Percentiles rank a stretch among this genome's conserved stretches.
Evolutionary conservation across 192 early-diverging fungal species (phyloP).

Genomic region (Coemansia sp.): DNA sequence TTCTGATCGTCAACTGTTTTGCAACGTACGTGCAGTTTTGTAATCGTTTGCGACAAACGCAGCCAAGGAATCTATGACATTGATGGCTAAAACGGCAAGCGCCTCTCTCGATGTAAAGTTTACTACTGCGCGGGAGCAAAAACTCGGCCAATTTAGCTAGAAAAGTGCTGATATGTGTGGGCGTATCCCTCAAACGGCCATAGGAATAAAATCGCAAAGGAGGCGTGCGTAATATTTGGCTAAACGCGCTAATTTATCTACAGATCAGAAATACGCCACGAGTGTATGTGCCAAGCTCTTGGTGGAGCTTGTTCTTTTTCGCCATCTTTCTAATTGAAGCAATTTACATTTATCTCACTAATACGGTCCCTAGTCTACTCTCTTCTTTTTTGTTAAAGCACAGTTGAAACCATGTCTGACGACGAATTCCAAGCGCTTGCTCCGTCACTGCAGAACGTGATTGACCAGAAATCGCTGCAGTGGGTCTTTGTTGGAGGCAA

Average conservation of each 20-base stretch:
- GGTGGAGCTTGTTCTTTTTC: neutral
- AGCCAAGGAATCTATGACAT: too few species aligned
- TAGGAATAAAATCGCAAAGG: neutral
- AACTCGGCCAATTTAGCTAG: neutral
- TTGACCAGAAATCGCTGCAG: constrained; percentile 94
- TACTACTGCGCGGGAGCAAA: neutral
- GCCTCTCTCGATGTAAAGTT: neutral
- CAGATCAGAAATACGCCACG: neutral
- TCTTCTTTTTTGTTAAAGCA: neutral
- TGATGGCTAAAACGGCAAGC: neutral
- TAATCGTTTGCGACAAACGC: too few species aligned
- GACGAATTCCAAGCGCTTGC: constrained; percentile 77
- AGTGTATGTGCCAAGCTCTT: neutral
- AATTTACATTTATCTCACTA: neutral
- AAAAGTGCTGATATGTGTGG: neutral
- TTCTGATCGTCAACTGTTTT: neutral
- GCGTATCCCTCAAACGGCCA: neutral
- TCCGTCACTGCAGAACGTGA: constrained; percentile 90
- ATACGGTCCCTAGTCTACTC: neutral
- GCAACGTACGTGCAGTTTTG: neutral
- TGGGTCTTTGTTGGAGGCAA: constrained; percentile 99
- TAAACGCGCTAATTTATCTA: neutral
- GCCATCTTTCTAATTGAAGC: neutral
- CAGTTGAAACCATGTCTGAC: constrained; percentile 55
- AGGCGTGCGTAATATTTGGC: neutral